These are phyloP conservation scores for Alternaria sp. DNA, from an alignment of 2,329 filamentous ascomycete species.

Conservation along the genomic window DNA sequence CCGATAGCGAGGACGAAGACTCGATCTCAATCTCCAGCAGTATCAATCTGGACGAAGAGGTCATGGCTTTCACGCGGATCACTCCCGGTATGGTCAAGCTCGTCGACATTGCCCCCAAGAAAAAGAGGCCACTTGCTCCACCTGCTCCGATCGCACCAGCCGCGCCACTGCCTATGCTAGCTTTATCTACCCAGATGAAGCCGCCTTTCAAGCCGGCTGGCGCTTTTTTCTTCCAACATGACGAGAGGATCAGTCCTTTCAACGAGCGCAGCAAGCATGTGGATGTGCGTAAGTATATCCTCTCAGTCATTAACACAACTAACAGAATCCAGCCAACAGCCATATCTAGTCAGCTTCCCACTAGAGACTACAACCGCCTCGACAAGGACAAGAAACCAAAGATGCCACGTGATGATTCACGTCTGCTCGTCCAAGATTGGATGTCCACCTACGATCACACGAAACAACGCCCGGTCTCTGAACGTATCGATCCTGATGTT, in stretches of 20 bases:
- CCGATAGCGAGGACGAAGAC: constrained; percentile 19
- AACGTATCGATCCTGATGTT: constrained; percentile 27
- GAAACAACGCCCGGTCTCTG: constrained; percentile 27
- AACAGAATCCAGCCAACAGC: constrained; percentile 6
- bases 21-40: constrained; percentile 22
- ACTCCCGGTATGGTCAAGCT: constrained; percentile 30
- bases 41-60: constrained; percentile 29
- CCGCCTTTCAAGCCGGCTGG: not conserved
- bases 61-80: constrained; percentile 19
- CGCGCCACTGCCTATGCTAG: not conserved
- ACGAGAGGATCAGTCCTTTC: constrained; percentile 6
- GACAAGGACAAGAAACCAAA: constrained; percentile 18
- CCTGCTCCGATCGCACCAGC: not conserved
- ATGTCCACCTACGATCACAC: constrained; percentile 22
- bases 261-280: constrained; percentile 6
- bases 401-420: constrained; percentile 21
- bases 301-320: not conserved
- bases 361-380: constrained; percentile 2
- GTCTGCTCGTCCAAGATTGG: constrained; percentile 27
- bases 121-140: constrained; percentile 8
- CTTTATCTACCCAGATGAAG: not conserved
- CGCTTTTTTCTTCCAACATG: constrained; percentile 3
- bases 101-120: constrained; percentile 29
- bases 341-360: not conserved
- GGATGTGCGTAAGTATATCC: constrained; percentile 8